A percentile compares a stretch with the other conserved stretches of the same genome.
These are phyloP conservation scores for Chimonanthus praecox DNA, from an alignment of 164 flowering plant species.

Conservation along the genomic window DNA sequence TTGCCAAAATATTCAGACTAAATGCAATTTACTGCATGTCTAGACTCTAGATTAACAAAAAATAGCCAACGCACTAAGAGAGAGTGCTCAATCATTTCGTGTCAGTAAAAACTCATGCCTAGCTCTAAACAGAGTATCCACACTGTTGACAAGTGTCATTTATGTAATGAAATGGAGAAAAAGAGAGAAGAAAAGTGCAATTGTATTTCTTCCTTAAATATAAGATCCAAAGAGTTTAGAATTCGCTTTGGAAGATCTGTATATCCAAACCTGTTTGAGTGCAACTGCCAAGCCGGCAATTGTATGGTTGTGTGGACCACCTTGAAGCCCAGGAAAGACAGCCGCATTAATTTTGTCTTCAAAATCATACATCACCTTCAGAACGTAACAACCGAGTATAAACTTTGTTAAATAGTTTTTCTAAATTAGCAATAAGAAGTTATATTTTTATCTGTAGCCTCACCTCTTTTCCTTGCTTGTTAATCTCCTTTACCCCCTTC, in stretches of 20 bases:
- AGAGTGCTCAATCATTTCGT: too few species aligned
- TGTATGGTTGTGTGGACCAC: slow-evolving; percentile 99
- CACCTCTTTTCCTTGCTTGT: slow-evolving; percentile 84
- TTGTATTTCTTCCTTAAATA: background rate
- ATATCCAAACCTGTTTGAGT: slow-evolving; percentile 66
- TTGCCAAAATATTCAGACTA: background rate
- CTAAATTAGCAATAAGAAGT: background rate
- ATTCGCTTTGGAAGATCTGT: too few species aligned
- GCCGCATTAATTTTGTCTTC: slow-evolving; percentile 98
- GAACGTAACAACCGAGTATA: slow-evolving; percentile 5
- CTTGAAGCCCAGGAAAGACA: slow-evolving; percentile 99
- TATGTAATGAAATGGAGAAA: too few species aligned
- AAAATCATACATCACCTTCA: slow-evolving; percentile 86
- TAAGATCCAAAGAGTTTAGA: too few species aligned
- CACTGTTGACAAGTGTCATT: too few species aligned
- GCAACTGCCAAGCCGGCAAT: slow-evolving; percentile 97
- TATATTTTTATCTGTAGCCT: slow-evolving; percentile 4
- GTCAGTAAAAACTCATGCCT: too few species aligned
- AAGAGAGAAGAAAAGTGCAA: too few species aligned
- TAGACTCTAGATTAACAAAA: background rate
- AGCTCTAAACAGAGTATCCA: too few species aligned
- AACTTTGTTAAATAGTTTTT: background rate
- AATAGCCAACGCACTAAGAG: too few species aligned
- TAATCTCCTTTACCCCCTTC: slow-evolving; percentile 81
- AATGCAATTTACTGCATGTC: background rate